Base-by-base conservation (phyloP, 441 rosid species). In the Gossypium schwendimanii region DNA sequence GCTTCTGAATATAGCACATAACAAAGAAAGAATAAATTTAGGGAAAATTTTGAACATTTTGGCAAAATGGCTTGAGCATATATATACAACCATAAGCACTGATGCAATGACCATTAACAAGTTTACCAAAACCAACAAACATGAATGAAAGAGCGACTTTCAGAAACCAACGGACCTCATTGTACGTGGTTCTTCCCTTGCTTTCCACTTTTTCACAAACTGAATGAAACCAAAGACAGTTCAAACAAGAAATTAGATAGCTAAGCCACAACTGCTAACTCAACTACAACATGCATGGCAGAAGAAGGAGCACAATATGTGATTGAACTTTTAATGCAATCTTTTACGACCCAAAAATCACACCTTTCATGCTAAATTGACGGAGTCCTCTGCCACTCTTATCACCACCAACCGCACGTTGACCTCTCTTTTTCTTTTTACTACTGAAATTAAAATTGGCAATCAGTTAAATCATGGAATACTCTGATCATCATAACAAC, bases 131-230 rank as follows among this genome's bases (percentile, higher is more conserved):
- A 58, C 45, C 14, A 60, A 53, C 7, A 7, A 69, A 55, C 50
- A 72, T 45, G 18, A 50, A 36, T 3, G 45, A 68, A 76, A 73
- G 28, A 75, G 20, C 1, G 63, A 63, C 65, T 50, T 61, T 63
- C 70, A 77, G 81, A 82, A 82, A 81, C 74, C 82, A 80, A 54
- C 83, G 76, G 75, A 96, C 99, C 97, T 96, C 99, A 74, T 96
- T 96, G 83, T 96, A 96, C 63, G 99, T 93, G 3, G 99, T 96
- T 77, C 97, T 89, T 75, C 98, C 99, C 81, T 91, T 96, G 89
- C 96, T 91, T 84, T 96, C 97, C 77, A 96, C 99, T 79, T 96
- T 93, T 75, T 96, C 98, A 20, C 99, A 96, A 78, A 96, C 99
- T 96, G 84, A 23, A 76, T 63, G 59, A 54, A 78, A 75, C 67